Evolutionary conservation across 2,329 filamentous ascomycete genomes (phyloP).

Genomic region (Davidsoniella australis): DNA sequence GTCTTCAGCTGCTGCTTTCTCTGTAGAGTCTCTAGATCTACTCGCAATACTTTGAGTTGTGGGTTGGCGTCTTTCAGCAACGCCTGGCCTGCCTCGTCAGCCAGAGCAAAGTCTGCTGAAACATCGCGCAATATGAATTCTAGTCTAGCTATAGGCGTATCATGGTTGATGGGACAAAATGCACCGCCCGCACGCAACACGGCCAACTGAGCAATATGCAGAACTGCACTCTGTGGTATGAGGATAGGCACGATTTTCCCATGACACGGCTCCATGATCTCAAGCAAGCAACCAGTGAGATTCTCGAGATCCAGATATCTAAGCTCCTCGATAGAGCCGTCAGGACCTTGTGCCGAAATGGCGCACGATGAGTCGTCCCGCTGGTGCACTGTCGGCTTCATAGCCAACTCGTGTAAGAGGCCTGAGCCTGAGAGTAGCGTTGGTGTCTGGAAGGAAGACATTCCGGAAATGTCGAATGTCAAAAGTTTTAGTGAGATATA

Average conservation of each 20-base stretch:
- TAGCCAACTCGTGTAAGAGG: slow-evolving; percentile 42
- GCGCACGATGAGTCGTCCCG: not conserved
- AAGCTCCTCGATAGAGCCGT: not conserved
- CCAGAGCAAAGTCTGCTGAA: slow-evolving; percentile 46
- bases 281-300: slow-evolving; percentile 6
- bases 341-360: not conserved
- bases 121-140: slow-evolving; percentile 71
- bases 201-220: slow-evolving; percentile 64
- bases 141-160: slow-evolving; percentile 60
- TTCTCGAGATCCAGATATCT: slow-evolving; percentile 17
- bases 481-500: not conserved
- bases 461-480: not conserved
- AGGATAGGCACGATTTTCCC: slow-evolving; percentile 51
- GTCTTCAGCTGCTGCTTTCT: slow-evolving; percentile 22
- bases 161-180: slow-evolving; percentile 70
- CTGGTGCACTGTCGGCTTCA: not conserved
- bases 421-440: slow-evolving; percentile 25
- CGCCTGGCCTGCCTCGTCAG: slow-evolving; percentile 27
- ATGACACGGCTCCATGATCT: not conserved
- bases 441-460: slow-evolving; percentile 25
- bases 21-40: slow-evolving; percentile 15
- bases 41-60: not conserved
- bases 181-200: slow-evolving; percentile 67
- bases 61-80: slow-evolving; percentile 21
- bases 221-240: slow-evolving; percentile 55